A percentile compares a stretch with the other conserved stretches of the same genome.
These are phyloP conservation scores for Porcisia hertigi DNA, from an alignment of 208 protist genomes.

Conservation along the genomic window DNA sequence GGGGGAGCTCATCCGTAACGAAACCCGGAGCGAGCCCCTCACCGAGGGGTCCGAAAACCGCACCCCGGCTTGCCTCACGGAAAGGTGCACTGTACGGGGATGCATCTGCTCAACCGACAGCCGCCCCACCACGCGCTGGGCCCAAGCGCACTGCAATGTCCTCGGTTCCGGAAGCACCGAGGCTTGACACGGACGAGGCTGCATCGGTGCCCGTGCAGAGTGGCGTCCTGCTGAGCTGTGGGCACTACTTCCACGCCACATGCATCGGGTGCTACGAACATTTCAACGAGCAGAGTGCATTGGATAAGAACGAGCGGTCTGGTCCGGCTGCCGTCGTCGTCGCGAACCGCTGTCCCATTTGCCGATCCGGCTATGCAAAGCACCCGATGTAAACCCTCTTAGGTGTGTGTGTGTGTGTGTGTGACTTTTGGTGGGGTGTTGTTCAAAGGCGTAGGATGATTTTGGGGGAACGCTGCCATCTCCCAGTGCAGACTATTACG, in stretches of 20 bases:
- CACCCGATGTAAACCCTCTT: constrained; percentile 45
- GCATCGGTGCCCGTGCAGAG: background rate
- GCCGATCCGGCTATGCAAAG: constrained; percentile 77
- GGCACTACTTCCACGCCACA: constrained; percentile 76
- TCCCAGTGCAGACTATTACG: background rate
- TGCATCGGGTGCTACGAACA: constrained; percentile 80
- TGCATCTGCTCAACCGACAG: background rate
- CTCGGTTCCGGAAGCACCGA: background rate
- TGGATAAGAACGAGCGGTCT: constrained; percentile 14
- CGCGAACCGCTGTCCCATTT: constrained; percentile 70
- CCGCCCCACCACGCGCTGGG: background rate
- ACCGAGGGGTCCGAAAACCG: background rate
- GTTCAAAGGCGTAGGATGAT: no score
- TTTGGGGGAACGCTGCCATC: background rate
- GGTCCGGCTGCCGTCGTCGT: constrained; percentile 5
- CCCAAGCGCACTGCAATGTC: no score
- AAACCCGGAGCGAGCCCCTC: background rate
- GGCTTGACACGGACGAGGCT: background rate
- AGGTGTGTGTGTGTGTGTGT: background rate
- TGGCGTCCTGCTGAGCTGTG: constrained; percentile 85
- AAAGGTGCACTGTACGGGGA: background rate
- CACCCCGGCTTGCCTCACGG: background rate
- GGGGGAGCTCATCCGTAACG: background rate
- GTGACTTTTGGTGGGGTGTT: no score
- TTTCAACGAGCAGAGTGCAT: constrained; percentile 53